These are phyloP conservation scores for Macrophomina phaseolina DNA, from an alignment of 2,329 filamentous ascomycete species.

Conservation along the genomic window DNA sequence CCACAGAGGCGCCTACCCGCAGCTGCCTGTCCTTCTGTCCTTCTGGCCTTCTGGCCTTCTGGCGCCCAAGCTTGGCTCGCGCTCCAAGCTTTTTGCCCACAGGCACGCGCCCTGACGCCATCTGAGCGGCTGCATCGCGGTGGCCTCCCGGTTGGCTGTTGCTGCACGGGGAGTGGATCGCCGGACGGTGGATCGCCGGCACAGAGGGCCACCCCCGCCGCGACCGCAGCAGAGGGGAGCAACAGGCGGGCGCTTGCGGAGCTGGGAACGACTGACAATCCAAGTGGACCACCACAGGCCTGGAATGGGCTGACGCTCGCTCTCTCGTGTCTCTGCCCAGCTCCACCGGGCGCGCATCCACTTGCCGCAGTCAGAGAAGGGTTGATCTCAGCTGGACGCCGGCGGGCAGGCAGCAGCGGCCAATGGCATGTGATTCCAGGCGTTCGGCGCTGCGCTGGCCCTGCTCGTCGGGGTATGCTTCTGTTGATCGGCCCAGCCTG, in stretches of 20 bases:
- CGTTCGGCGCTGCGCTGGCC: background rate
- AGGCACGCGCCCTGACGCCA: slow-evolving; percentile 1
- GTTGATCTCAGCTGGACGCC: background rate
- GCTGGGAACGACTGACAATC: no score
- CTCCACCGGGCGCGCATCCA: background rate
- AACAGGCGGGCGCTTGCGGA: background rate
- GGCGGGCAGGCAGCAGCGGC: background rate
- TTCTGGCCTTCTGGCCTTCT: background rate
- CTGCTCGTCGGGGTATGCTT: background rate
- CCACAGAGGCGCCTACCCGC: slow-evolving; percentile 19
- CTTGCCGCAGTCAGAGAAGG: background rate
- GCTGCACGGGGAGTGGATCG: background rate
- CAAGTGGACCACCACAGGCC: background rate
- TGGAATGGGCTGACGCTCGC: background rate
- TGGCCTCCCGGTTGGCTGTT: background rate
- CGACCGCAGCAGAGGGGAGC: no score
- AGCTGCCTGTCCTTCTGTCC: background rate
- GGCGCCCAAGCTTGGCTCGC: slow-evolving; percentile 1
- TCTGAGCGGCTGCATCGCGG: background rate
- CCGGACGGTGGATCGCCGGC: background rate
- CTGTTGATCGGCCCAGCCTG: background rate
- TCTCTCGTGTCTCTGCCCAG: background rate
- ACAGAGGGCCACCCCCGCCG: background rate
- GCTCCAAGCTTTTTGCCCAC: slow-evolving; percentile 4
- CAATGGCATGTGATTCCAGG: background rate